Percentiles rank a stretch among this genome's conserved stretches.
Conservation (phyloP, 2,329 filamentous ascomycete genomes). For the Capronia epimyces region DNA sequence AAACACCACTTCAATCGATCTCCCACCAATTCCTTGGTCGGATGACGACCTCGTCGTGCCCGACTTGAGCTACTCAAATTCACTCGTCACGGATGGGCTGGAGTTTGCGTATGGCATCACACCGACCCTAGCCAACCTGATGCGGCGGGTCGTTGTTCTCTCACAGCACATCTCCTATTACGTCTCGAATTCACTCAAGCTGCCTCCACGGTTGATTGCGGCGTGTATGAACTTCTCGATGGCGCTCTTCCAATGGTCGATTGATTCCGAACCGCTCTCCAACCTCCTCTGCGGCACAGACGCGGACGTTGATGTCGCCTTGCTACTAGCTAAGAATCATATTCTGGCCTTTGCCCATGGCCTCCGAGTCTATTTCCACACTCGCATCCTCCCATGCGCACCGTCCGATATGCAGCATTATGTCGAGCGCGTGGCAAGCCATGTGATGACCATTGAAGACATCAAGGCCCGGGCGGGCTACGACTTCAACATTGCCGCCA, state of each 20-base stretch:
- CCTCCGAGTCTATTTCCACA: conserved; percentile 23
- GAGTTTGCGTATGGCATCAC: conserved; percentile 28
- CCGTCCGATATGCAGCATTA: conserved; percentile 5
- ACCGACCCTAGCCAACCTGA: conserved; percentile 21
- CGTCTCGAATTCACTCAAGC: conserved; percentile 9
- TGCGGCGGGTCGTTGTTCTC: conserved; percentile 14
- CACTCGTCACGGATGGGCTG: conserved; percentile 9
- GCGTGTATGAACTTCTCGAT: conserved; percentile 9
- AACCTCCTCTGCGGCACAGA: conserved; percentile 3
- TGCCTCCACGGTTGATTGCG: neutral
- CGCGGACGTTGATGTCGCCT: conserved; percentile 5
- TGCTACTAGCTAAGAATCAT: conserved; percentile 20
- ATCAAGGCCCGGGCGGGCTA: conserved; percentile 18
- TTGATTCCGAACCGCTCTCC: conserved; percentile 13
- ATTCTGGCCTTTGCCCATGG: conserved; percentile 23
- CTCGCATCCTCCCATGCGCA: conserved; percentile 15
- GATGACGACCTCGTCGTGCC: conserved; percentile 1
- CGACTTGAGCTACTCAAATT: conserved; percentile 8
- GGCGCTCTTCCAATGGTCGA: conserved; percentile 12
- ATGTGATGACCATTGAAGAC: conserved; percentile 22
- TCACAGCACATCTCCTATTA: conserved; percentile 22
- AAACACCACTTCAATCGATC: conserved; percentile 20
- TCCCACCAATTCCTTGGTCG: conserved; percentile 10
- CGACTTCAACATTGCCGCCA: conserved; percentile 21
- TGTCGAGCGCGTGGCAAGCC: conserved; percentile 15